These are phyloP conservation scores for Pleurotus cornucopiae DNA, from an alignment of 768 basidiomycete species.

Conservation along the genomic window DNA sequence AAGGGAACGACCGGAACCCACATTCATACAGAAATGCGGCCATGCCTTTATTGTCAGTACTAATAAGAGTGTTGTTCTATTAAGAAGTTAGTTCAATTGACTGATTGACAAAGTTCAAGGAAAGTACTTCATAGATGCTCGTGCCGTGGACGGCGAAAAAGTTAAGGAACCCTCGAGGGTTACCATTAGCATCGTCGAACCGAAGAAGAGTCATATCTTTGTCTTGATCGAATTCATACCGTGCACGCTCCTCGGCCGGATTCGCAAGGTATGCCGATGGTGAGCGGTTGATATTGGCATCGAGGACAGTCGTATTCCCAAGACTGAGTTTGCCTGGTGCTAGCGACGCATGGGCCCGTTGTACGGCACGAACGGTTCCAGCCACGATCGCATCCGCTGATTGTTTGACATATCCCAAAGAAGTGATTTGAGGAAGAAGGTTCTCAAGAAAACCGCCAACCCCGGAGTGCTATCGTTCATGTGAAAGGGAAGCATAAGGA, in stretches of 20 bases:
- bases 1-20: constrained; percentile 21
- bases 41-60: constrained; percentile 84
- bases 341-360: constrained; percentile 60
- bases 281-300: constrained; percentile 71
- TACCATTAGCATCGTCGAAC: constrained; percentile 57
- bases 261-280: constrained; percentile 78
- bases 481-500: not conserved
- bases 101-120: not conserved
- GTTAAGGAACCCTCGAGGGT: constrained; percentile 61
- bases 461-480: constrained; percentile 51
- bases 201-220: constrained; percentile 67
- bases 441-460: constrained; percentile 80
- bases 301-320: constrained; percentile 65
- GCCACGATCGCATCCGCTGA: constrained; percentile 69
- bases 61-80: constrained; percentile 81
- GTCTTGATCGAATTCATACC: constrained; percentile 69
- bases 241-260: constrained; percentile 62
- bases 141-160: constrained; percentile 82
- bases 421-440: constrained; percentile 71
- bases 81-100: constrained; percentile 4
- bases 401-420: constrained; percentile 68
- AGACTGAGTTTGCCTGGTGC: constrained; percentile 54
- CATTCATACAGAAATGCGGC: constrained; percentile 77
- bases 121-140: constrained; percentile 64
- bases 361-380: constrained; percentile 66